Evolutionary conservation across 2,329 filamentous ascomycete genomes (phyloP).

Genomic region (Aspergillus udagawae): DNA sequence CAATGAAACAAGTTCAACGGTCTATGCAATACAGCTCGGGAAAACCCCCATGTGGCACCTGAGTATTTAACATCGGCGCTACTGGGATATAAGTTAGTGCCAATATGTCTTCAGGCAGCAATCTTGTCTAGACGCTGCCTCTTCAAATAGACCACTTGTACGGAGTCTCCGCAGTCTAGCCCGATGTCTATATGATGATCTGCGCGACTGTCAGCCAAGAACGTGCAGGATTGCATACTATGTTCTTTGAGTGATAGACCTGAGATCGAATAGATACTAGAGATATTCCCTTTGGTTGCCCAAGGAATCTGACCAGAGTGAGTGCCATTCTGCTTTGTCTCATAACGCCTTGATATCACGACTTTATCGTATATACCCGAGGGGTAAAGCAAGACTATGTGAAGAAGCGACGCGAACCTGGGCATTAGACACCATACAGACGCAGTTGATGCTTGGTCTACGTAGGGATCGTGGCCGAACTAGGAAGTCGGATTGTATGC

Average conservation of each 20-base stretch:
- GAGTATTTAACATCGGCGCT: neutral
- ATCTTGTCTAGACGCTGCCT: neutral
- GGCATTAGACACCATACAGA: neutral
- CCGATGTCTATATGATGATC: neutral
- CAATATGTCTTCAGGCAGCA: neutral
- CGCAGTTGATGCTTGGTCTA: neutral
- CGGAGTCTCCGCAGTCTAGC: neutral
- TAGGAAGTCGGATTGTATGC: neutral
- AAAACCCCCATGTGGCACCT: neutral
- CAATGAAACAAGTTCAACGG: neutral
- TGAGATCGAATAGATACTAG: too few relatives aligned
- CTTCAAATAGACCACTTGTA: neutral
- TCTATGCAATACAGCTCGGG: neutral
- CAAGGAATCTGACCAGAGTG: neutral
- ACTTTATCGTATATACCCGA: neutral
- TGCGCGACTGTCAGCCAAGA: neutral
- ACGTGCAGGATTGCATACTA: neutral
- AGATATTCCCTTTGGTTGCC: neutral
- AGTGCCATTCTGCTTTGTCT: neutral
- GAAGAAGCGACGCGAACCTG: neutral
- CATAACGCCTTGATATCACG: neutral
- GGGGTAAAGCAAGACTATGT: neutral
- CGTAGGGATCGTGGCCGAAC: neutral
- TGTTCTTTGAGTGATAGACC: neutral
- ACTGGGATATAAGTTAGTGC: neutral